Evolutionary conservation across 31 red algal species (phyloP), one percentile per base, ranked within the genome.

Genomic region (Porphyra umbilicalis): DNA sequence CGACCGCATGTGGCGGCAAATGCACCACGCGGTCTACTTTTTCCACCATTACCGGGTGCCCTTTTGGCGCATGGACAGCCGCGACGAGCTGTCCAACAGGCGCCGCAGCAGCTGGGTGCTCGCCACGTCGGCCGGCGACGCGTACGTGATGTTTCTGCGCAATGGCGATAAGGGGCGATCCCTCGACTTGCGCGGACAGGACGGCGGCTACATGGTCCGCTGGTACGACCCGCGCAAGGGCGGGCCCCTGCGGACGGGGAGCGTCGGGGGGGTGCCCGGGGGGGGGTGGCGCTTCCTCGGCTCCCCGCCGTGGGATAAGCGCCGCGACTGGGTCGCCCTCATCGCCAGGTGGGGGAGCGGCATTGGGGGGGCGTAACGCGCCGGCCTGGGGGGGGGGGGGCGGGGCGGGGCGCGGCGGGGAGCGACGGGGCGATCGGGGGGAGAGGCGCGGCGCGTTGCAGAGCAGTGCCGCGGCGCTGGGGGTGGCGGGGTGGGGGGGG

Each of bases 61-160:
- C 11, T 91, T 87, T 75, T 87, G 84, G 84, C 81, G 42, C 31
- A 91, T 91, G 89, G 35, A 90, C 57, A 33, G 38, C 1, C 35
- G 31, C 38, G n/a, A 79, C 33, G 83, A 36, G 16, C 77, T 80
- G n/a, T 38, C 82, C 16, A 40, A 32, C 29, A 33, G 76, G 2
- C 75, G n/a, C 8, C 4, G 20, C 16, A 67, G 76, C 35, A 75
- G 71, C 36, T 82, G 80, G 84, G 46, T 85, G 78, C 82, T 82
- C 35, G 84, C 87, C 44, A 80, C 74, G 33, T 68, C 79, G 38
- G 78, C 20, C 29, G 84, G 81, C 9, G 89, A 91, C 44, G 84
- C 84, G 33, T 83, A 86, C 34, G 89, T 91, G 5, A 39, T 91
- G 35, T 91, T 84, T 33, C 77, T 79, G 38, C 78, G 75, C 9